A percentile compares a stretch with the other conserved stretches of the same genome.
phyloP scores from a whole-genome alignment of 2,329 filamentous ascomycete species.

The Bipolaris zeicola region DNA sequence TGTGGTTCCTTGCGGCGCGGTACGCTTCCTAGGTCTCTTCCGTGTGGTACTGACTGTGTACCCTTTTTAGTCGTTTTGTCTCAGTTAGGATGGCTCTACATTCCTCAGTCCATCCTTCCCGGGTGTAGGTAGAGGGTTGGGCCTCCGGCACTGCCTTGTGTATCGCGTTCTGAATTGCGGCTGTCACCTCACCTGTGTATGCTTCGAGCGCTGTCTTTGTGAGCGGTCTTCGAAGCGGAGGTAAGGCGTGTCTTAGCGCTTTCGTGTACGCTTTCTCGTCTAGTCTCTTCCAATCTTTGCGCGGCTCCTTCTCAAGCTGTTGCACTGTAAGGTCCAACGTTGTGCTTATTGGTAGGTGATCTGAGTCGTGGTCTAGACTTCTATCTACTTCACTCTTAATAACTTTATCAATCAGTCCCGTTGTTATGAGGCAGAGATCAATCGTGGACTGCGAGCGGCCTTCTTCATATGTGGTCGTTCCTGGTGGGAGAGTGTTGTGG shows the following conservation, averaged over 20 bases:
- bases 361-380: slow-evolving; percentile 26
- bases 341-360: slow-evolving; percentile 29
- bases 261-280: slow-evolving; percentile 7
- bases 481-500: slow-evolving; percentile 10
- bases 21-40: slow-evolving; percentile 20
- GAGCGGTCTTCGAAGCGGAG: slow-evolving; percentile 12
- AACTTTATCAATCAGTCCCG: slow-evolving; percentile 15
- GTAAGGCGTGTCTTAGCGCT: slow-evolving; percentile 15
- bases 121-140: not conserved
- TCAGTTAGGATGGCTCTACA: slow-evolving; percentile 17
- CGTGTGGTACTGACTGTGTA: slow-evolving; percentile 8
- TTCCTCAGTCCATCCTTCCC: slow-evolving; percentile 15
- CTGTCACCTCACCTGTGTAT: slow-evolving; percentile 13
- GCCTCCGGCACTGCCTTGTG: slow-evolving; percentile 13
- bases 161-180: slow-evolving; percentile 13
- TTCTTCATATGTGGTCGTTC: slow-evolving; percentile 18
- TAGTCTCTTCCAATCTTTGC: slow-evolving; percentile 12
- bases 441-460: slow-evolving; percentile 11
- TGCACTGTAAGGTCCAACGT: slow-evolving; percentile 16
- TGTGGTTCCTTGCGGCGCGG: slow-evolving; percentile 26
- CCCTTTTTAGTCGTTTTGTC: slow-evolving; percentile 19
- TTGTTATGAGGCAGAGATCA: slow-evolving; percentile 16
- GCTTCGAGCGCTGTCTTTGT: slow-evolving; percentile 17
- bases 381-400: slow-evolving; percentile 15
- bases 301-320: not conserved